Evolutionary conservation across 495 filamentous ascomycete genomes (phyloP).

Genomic region (Trichoderma orchidacearum): DNA sequence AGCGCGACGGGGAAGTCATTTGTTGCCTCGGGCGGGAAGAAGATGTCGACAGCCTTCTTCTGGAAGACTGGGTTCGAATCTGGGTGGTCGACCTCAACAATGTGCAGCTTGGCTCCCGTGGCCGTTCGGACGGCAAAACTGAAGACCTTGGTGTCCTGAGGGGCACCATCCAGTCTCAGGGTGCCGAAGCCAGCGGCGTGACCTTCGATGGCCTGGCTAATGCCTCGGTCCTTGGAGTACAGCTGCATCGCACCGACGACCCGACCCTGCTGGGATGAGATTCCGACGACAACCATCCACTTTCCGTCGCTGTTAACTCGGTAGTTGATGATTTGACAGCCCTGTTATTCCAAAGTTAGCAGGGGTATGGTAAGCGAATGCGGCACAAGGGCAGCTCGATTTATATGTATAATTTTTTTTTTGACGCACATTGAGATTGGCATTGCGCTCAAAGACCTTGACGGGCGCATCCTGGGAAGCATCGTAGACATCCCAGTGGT

Average conservation of each 20-base stretch:
- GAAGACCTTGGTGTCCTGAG: slow-evolving; percentile 87
- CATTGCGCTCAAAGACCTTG: slow-evolving; percentile 85
- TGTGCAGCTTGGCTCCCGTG: slow-evolving; percentile 87
- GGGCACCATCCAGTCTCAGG: slow-evolving; percentile 73
- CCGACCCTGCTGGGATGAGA: slow-evolving; percentile 81
- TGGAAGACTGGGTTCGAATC: slow-evolving; percentile 72
- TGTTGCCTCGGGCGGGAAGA: slow-evolving; percentile 86
- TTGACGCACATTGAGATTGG: slow-evolving; percentile 64
- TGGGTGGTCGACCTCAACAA: slow-evolving; percentile 94
- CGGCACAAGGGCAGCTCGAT: not conserved
- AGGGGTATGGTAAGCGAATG: not conserved
- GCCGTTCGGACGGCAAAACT: slow-evolving; percentile 86
- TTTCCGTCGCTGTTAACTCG: slow-evolving; percentile 88
- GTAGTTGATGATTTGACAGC: slow-evolving; percentile 99
- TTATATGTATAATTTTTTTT: not conserved
- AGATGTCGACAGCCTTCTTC: slow-evolving; percentile 95
- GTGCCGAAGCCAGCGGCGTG: slow-evolving; percentile 94
- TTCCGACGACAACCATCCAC: slow-evolving; percentile 97
- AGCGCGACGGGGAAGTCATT: slow-evolving; percentile 98
- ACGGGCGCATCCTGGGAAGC: slow-evolving; percentile 59
- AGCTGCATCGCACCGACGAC: slow-evolving; percentile 95
- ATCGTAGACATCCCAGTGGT: slow-evolving; percentile 95
- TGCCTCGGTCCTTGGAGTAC: slow-evolving; percentile 86
- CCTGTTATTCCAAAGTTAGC: slow-evolving; percentile 33
- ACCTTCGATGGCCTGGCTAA: slow-evolving; percentile 92